phyloP scores from a whole-genome alignment of 2,329 filamentous ascomycete genomes.

The Periconia sp. region DNA sequence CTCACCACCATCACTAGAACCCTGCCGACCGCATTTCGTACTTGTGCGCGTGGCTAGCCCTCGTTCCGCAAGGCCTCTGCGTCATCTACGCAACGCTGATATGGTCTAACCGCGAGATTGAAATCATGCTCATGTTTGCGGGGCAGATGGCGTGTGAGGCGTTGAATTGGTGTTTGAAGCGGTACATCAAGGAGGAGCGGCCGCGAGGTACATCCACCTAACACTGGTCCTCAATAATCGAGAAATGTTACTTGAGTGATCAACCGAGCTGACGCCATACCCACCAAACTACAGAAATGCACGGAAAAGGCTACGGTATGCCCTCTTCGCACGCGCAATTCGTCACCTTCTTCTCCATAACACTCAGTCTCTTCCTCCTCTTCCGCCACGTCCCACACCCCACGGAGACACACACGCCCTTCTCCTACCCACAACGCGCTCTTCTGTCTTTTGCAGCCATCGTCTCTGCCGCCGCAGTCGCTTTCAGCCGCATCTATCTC shows the following conservation, averaged over 20 bases:
- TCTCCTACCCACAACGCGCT: constrained; percentile 63
- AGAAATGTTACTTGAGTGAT: not conserved
- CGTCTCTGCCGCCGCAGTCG: constrained; percentile 55
- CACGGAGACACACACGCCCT: constrained; percentile 55
- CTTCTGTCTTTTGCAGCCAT: constrained; percentile 50
- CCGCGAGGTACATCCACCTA: constrained; percentile 66
- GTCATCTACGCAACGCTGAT: constrained; percentile 87
- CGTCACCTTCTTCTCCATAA: constrained; percentile 86
- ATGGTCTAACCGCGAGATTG: constrained; percentile 87
- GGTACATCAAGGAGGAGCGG: constrained; percentile 87
- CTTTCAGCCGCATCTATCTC: constrained; percentile 83
- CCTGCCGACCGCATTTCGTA: constrained; percentile 82
- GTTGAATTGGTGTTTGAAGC: constrained; percentile 86
- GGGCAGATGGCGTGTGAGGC: constrained; percentile 92
- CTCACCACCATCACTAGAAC: constrained; percentile 62
- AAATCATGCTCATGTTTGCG: constrained; percentile 85
- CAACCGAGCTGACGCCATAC: constrained; percentile 3
- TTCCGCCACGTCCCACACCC: constrained; percentile 64
- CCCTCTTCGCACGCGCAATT: constrained; percentile 95
- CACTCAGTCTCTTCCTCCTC: constrained; percentile 80
- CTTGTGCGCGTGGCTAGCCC: constrained; percentile 88
- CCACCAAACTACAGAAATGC: constrained; percentile 55
- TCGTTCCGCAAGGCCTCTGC: constrained; percentile 88
- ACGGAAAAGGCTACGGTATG: constrained; percentile 97
- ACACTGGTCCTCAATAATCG: not conserved